A percentile compares a stretch with the other conserved stretches of the same genome.
phyloP scores from a whole-genome alignment of 2,329 filamentous ascomycete genomes.

The Talaromyces albobiverticillius region DNA sequence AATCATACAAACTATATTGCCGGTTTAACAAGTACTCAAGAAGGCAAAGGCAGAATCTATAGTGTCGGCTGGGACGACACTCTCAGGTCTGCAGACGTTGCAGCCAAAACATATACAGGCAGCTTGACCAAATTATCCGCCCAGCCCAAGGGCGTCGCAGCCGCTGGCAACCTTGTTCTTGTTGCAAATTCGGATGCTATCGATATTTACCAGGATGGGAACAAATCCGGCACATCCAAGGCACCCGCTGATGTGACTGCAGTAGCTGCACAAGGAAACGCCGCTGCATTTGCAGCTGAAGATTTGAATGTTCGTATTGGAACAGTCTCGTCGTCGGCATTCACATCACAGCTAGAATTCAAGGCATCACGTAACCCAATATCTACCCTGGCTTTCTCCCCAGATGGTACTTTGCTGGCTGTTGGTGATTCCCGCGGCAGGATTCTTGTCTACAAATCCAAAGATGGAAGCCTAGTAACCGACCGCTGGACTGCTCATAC shows the following conservation, averaged over 20 bases:
- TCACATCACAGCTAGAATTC: conserved; percentile 56
- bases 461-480: conserved; percentile 68
- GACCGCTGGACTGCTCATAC: conserved; percentile 76
- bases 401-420: conserved; percentile 72
- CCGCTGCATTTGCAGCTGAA: conserved; percentile 73
- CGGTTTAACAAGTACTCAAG: conserved; percentile 62
- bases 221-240: conserved; percentile 58
- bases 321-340: conserved; percentile 55
- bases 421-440: conserved; percentile 82
- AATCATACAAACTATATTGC: conserved; percentile 82
- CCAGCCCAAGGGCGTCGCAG: conserved; percentile 74
- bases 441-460: conserved; percentile 74
- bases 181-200: conserved; percentile 61
- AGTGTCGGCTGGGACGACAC: conserved; percentile 94
- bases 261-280: conserved; percentile 65
- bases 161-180: conserved; percentile 51
- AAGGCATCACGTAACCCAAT: conserved; percentile 68
- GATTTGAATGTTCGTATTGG: conserved; percentile 75
- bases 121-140: conserved; percentile 64
- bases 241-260: conserved; percentile 66
- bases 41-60: conserved; percentile 62
- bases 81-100: conserved; percentile 72
- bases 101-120: conserved; percentile 72
- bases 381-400: conserved; percentile 79
- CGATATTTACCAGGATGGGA: conserved; percentile 57